Percentiles rank a stretch among this genome's conserved stretches.
Evolutionary conservation across 1,284 basidiomycete genomes (phyloP).

Genomic region (Naganishia albida): DNA sequence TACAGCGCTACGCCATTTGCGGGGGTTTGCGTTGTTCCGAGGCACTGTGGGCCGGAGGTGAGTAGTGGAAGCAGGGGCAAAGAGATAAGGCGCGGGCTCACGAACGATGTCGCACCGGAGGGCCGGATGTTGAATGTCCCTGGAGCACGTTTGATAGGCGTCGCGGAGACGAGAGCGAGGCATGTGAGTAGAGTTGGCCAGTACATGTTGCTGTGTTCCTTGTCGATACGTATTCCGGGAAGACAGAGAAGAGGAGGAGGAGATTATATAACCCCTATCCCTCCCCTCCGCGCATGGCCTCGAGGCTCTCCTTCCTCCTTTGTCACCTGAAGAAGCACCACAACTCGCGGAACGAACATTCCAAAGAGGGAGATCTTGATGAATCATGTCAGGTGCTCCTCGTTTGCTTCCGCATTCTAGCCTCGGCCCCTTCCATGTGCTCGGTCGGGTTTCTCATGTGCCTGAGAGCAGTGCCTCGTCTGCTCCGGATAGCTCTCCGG

Average conservation of each 20-base stretch:
- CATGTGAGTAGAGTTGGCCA: background rate
- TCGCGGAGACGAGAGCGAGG: background rate
- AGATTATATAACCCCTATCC: background rate
- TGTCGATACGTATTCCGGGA: background rate
- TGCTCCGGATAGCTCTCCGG: background rate
- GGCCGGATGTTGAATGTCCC: conserved; percentile 11
- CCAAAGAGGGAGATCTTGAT: too few relatives aligned
- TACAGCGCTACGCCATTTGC: conserved; percentile 1
- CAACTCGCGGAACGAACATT: too few relatives aligned
- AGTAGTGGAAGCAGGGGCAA: background rate
- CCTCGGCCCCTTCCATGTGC: background rate
- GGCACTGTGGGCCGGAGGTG: background rate
- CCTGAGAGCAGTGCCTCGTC: background rate
- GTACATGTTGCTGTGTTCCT: conserved; percentile 1
- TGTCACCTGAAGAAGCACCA: too few relatives aligned
- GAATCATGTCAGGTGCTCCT: background rate
- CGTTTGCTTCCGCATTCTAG: background rate
- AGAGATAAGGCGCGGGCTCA: background rate
- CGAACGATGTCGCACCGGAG: background rate
- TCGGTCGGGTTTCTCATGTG: background rate
- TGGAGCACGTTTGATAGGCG: conserved; percentile 16
- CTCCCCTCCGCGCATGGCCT: background rate
- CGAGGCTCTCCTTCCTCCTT: too few relatives aligned
- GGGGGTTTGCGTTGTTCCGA: conserved; percentile 8
- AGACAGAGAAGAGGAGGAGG: background rate